phyloP scores from a whole-genome alignment of 805 yeast genomes.

The Saccharomycopsis fodiens region DNA sequence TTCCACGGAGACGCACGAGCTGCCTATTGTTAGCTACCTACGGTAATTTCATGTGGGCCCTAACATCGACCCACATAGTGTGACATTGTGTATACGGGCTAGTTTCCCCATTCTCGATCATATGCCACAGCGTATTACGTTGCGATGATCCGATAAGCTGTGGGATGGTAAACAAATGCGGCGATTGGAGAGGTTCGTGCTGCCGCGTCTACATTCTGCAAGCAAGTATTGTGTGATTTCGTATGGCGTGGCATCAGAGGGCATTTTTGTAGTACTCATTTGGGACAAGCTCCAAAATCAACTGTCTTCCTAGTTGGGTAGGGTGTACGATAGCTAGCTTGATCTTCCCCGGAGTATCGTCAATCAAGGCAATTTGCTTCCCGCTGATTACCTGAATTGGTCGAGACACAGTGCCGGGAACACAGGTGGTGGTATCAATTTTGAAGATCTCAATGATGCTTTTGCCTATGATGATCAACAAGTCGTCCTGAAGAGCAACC shows the following conservation, averaged over 20 bases:
- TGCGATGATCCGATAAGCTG: background rate
- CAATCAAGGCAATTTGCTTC: constrained; percentile 48
- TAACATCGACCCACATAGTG: too few species aligned
- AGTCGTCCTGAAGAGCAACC: constrained; percentile 38
- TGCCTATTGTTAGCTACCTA: too few species aligned
- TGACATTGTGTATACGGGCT: too few species aligned
- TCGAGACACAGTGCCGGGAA: constrained; percentile 30
- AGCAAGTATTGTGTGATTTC: too few species aligned
- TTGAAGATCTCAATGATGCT: constrained; percentile 68
- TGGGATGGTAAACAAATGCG: background rate
- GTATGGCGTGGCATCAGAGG: too few species aligned
- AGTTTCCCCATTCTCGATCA: too few species aligned
- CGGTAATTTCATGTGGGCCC: too few species aligned
- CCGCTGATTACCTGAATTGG: constrained; percentile 67
- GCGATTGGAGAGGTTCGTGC: too few species aligned
- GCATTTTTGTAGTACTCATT: constrained; percentile 14
- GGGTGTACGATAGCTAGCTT: constrained; percentile 59
- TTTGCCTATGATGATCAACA: constrained; percentile 47
- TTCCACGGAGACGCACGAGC: too few species aligned
- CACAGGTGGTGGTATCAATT: constrained; percentile 35
- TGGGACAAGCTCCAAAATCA: constrained; percentile 32
- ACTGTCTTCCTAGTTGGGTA: constrained; percentile 48
- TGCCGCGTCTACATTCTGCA: too few species aligned
- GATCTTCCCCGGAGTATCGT: constrained; percentile 31
- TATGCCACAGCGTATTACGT: background rate